Evolutionary conservation across 179 eudicot species (phyloP).

Genomic region (Heliamphora pulchella): DNA sequence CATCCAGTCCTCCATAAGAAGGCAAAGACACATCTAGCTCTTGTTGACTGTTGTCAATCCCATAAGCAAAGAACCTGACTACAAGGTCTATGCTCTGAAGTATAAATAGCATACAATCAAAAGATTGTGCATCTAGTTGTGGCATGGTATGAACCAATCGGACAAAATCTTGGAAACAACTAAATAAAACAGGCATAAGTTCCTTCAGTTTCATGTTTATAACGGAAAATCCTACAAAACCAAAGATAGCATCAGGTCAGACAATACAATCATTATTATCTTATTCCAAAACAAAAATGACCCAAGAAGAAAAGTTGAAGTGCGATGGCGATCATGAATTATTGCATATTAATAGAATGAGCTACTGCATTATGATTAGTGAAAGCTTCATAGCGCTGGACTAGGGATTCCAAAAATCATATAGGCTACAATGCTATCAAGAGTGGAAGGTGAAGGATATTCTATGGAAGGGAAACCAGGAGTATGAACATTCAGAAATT

Average conservation of each 20-base stretch:
- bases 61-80: conserved; percentile 49
- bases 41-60: conserved; percentile 25
- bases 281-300: not conserved
- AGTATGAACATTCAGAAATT: not conserved
- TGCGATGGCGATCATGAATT: not conserved
- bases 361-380: not conserved
- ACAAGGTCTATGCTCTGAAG: conserved; percentile 65
- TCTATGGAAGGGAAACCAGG: not conserved
- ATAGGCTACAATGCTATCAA: not conserved
- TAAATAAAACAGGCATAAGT: conserved; percentile 60
- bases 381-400: not conserved
- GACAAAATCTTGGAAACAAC: conserved; percentile 60
- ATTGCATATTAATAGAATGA: conserved; percentile 1
- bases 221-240: conserved; percentile 41
- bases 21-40: conserved; percentile 25
- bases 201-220: conserved; percentile 46
- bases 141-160: conserved; percentile 39
- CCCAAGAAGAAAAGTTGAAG: not conserved
- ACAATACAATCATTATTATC: not conserved
- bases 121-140: conserved; percentile 60
- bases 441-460: not conserved
- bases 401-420: conserved; percentile 3
- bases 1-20: conserved; percentile 18
- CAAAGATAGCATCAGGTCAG: not conserved
- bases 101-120: conserved; percentile 68